These are phyloP conservation scores for Picochlorum sp. DNA, from an alignment of 139 green algal species.

Conservation along the genomic window DNA sequence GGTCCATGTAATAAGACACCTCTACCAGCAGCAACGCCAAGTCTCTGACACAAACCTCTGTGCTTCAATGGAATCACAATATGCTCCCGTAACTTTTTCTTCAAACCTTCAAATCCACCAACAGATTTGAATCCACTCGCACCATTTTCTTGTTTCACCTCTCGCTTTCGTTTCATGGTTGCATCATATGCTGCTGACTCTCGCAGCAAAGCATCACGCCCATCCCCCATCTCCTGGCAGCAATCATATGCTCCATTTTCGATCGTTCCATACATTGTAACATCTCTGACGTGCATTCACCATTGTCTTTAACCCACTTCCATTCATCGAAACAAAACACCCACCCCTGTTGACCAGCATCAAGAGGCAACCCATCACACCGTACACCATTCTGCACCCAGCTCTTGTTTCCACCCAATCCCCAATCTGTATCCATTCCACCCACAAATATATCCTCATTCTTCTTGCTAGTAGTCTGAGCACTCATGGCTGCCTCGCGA, in stretches of 20 bases:
- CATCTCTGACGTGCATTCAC: not conserved
- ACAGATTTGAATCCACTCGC: slow-evolving; percentile 52
- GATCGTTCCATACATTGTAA: not conserved
- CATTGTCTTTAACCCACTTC: not conserved
- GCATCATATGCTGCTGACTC: not conserved
- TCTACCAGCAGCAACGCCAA: slow-evolving; percentile 65
- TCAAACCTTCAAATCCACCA: slow-evolving; percentile 64
- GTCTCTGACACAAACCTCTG: slow-evolving; percentile 69
- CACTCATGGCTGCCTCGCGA: not conserved
- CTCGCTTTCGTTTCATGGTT: not conserved
- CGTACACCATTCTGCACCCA: not conserved
- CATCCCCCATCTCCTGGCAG: slow-evolving; percentile 27
- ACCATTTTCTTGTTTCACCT: not conserved
- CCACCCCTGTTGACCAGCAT: not conserved
- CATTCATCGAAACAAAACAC: not conserved
- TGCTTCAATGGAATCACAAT: slow-evolving; percentile 74
- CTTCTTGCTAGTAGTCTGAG: not conserved
- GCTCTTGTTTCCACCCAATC: not conserved
- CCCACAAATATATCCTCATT: not conserved
- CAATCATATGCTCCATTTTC: slow-evolving; percentile 17
- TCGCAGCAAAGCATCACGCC: slow-evolving; percentile 15
- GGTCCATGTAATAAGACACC: slow-evolving; percentile 83
- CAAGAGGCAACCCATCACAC: slow-evolving; percentile 1
- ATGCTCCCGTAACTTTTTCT: slow-evolving; percentile 61
- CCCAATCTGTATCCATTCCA: not conserved